Evolutionary conservation across 2,329 filamentous ascomycete genomes (phyloP), one percentile per base, ranked within the genome.

Genomic region (Cordyceps cateniannulata): DNA sequence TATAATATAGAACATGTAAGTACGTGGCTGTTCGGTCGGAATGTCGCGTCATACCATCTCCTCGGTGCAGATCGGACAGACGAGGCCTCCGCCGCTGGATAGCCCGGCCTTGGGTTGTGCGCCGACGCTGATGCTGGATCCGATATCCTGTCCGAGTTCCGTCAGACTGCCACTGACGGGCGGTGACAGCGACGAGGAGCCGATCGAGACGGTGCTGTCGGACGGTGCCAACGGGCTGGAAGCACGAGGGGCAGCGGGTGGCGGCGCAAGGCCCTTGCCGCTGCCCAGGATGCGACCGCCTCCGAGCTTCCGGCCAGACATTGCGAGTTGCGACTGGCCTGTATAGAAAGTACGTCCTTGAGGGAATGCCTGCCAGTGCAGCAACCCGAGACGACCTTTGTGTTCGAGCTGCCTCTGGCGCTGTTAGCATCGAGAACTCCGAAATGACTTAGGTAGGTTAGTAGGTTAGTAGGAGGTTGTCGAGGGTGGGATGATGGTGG

Each of bases 21-120:
- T 22, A 20, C 42, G 3, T 10, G 16, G 29, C 5, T 42, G 22
- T 5, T 27, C 9, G 1, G 16, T 18, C 38, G 27, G 27, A 16
- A 32, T 20, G 29, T 3, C n/a, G n/a, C 9, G 3, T 50, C 77
- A 65, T 77, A 95, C 92, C 95, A 99, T 99, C 75, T 97, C 93
- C 76, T 98, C 96, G 67, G 87, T 92, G 75, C 95, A 99, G 71
- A 99, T 99, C n/a, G 95, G 95, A 73, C 95, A 99, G 60, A 93
- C 85, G 62, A 99, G 85, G 73, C 84, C 84, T 65, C 84, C 84
- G 57, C 85, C 62, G 63, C 71, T 67, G 9, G 69, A 64, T 14
- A 81, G 53, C 77, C 80, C 64, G 81, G 81, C 63, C 78, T 81
- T 79, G 57, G 81, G 79, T 20, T 81, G 77, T 10, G 76, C 75